Percentiles rank a stretch among this genome's conserved stretches.
These are phyloP conservation scores for Fragaria ananassa DNA, from an alignment of 306 rosid genomes.

Conservation along the genomic window DNA sequence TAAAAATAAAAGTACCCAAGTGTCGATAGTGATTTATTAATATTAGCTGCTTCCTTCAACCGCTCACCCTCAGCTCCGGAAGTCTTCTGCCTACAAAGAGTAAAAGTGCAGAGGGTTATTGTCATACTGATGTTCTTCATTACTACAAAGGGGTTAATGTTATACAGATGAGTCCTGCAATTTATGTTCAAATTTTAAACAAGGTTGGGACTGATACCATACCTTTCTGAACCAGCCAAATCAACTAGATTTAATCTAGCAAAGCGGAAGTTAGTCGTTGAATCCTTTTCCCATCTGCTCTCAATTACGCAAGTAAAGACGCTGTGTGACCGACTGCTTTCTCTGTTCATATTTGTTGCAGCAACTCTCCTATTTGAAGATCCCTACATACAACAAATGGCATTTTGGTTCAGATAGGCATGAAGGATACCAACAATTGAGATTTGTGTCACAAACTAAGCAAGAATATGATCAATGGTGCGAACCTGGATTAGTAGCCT, in stretches of 20 bases:
- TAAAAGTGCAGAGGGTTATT: conserved; percentile 8
- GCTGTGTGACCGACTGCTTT: conserved; percentile 96
- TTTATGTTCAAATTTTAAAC: neutral
- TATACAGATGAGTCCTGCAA: conserved; percentile 11
- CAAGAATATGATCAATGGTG: conserved; percentile 11
- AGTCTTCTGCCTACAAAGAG: conserved; percentile 75
- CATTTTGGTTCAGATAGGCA: conserved; percentile 27
- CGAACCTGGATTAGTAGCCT: conserved; percentile 79
- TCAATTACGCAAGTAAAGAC: conserved; percentile 97
- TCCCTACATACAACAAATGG: conserved; percentile 56
- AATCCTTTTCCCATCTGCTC: conserved; percentile 92
- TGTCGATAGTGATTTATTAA: conserved; percentile 89
- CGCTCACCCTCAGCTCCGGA: conserved; percentile 99
- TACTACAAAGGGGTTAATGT: neutral
- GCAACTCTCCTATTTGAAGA: conserved; percentile 97
- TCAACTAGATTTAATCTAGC: conserved; percentile 93
- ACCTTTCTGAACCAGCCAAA: conserved; percentile 99
- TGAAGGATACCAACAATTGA: conserved; percentile 2
- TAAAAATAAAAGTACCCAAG: conserved; percentile 54
- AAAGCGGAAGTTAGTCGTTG: conserved; percentile 83
- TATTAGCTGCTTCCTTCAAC: conserved; percentile 92
- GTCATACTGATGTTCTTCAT: neutral
- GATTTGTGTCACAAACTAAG: conserved; percentile 21
- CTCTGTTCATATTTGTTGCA: conserved; percentile 96
- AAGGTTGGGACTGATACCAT: conserved; percentile 26